Conservation (phyloP, 169 alveolate species). For the Eimeria praecox region DNA sequence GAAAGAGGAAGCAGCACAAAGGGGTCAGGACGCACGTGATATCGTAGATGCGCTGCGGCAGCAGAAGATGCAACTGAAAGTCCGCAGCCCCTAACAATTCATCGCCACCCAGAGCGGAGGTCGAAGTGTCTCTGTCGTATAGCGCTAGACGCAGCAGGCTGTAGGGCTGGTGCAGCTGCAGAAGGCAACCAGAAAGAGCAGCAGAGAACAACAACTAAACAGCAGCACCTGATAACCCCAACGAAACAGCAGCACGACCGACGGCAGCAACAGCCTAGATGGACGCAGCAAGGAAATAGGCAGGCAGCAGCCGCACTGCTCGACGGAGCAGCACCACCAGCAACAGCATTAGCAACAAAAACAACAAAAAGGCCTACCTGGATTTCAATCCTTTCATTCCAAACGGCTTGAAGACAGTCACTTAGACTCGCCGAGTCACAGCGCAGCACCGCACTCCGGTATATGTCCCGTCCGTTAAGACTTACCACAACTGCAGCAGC, state of each 20-base stretch:
- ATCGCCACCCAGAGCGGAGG: constrained; percentile 55
- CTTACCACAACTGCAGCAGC: constrained; percentile 72
- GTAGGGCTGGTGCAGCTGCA: constrained; percentile 78
- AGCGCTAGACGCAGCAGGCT: constrained; percentile 76
- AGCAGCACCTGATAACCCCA: no score
- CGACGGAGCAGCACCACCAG: not conserved
- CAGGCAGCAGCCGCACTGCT: not conserved
- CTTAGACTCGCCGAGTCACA: constrained; percentile 3
- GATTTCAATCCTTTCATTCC: constrained; percentile 70
- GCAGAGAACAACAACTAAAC: not conserved
- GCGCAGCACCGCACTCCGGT: constrained; percentile 70
- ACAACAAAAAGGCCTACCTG: constrained; percentile 56
- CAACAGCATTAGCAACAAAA: constrained; percentile 14
- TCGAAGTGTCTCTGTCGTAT: constrained; percentile 58
- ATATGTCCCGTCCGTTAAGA: constrained; percentile 74
- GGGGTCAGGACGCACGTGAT: constrained; percentile 34
- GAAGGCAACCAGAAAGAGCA: not conserved
- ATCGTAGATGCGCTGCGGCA: constrained; percentile 60
- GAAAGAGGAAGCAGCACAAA: not conserved
- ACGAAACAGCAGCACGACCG: not conserved
- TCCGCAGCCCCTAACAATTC: constrained; percentile 72
- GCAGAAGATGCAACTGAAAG: constrained; percentile 58
- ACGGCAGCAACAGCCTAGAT: not conserved
- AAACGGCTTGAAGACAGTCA: constrained; percentile 29
- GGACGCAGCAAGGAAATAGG: not conserved